Evolutionary conservation across 2,329 filamentous ascomycete genomes (phyloP).

Genomic region (Teratosphaeria destructans): DNA sequence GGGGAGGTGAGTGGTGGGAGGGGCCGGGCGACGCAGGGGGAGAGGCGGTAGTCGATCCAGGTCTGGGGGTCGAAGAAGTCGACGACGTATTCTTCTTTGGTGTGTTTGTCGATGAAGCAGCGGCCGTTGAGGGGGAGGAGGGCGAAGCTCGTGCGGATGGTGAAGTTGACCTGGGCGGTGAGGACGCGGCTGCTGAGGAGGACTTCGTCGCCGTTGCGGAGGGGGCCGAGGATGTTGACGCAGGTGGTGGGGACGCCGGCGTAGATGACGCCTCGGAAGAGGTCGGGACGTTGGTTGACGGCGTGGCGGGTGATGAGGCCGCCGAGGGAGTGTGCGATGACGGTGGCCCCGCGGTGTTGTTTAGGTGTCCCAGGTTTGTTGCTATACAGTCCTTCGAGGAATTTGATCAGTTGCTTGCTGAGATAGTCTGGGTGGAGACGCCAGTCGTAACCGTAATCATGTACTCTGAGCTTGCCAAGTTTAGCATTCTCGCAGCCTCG

Average conservation of each 20-base stretch:
- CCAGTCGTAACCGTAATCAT: slow-evolving; percentile 95
- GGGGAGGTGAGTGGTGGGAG: slow-evolving; percentile 44
- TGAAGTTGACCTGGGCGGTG: slow-evolving; percentile 89
- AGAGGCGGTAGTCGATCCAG: slow-evolving; percentile 70
- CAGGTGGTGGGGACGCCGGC: slow-evolving; percentile 77
- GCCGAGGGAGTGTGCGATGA: slow-evolving; percentile 79
- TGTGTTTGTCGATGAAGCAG: slow-evolving; percentile 77
- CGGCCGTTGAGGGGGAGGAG: slow-evolving; percentile 77
- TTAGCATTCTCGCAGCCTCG: slow-evolving; percentile 63
- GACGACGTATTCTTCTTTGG: slow-evolving; percentile 67
- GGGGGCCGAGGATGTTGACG: slow-evolving; percentile 80
- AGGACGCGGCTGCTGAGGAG: slow-evolving; percentile 80
- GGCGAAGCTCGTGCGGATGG: slow-evolving; percentile 73
- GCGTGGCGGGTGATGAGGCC: slow-evolving; percentile 81
- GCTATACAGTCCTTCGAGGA: slow-evolving; percentile 62
- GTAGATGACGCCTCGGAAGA: slow-evolving; percentile 79
- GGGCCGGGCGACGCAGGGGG: slow-evolving; percentile 63
- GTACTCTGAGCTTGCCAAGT: slow-evolving; percentile 62
- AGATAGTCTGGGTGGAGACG: slow-evolving; percentile 70
- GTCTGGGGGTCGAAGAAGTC: slow-evolving; percentile 72
- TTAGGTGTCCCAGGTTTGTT: slow-evolving; percentile 50
- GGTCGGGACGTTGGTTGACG: slow-evolving; percentile 72
- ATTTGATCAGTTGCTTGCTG: slow-evolving; percentile 60
- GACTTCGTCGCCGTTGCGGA: slow-evolving; percentile 88
- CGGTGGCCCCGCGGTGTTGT: slow-evolving; percentile 57